phyloP scores from a whole-genome alignment of 75 land plant genomes.

The Chamaecyparis obtusa region DNA sequence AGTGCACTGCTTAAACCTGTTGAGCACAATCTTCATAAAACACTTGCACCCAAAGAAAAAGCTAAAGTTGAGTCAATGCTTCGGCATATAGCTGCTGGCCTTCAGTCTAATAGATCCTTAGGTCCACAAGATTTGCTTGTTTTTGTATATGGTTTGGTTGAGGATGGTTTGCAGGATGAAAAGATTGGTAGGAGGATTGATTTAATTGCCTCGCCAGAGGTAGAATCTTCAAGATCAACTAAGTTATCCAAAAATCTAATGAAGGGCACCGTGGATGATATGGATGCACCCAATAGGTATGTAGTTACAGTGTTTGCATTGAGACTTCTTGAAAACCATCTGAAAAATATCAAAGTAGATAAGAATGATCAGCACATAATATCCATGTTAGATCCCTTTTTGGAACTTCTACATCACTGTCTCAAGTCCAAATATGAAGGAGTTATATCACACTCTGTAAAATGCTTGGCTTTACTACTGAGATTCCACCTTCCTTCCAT shows the following conservation, averaged over 20 bases:
- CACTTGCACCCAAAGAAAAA: slow-evolving; percentile 59
- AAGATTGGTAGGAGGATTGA: not conserved
- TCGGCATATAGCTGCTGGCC: slow-evolving; percentile 63
- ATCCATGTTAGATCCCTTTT: slow-evolving; percentile 81
- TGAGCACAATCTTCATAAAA: slow-evolving; percentile 36
- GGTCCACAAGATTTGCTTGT: slow-evolving; percentile 62
- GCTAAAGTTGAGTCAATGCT: slow-evolving; percentile 64
- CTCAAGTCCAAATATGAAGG: slow-evolving; percentile 75
- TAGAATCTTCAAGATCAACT: slow-evolving; percentile 9
- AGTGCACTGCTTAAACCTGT: slow-evolving; percentile 57
- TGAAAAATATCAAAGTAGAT: slow-evolving; percentile 57
- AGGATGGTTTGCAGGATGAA: slow-evolving; percentile 45
- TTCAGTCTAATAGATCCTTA: slow-evolving; percentile 68
- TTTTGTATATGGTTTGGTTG: slow-evolving; percentile 66
- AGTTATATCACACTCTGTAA: slow-evolving; percentile 59
- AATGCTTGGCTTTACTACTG: slow-evolving; percentile 52
- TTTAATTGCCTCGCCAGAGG: not conserved
- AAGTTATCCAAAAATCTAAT: not conserved
- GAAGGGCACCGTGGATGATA: not conserved
- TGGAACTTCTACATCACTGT: slow-evolving; percentile 50
- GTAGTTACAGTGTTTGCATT: slow-evolving; percentile 78
- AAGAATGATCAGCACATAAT: slow-evolving; percentile 45
- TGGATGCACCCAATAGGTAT: slow-evolving; percentile 12
- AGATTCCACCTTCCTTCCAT: slow-evolving; percentile 77
- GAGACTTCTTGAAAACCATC: slow-evolving; percentile 40